These are phyloP conservation scores for Trematosphaeria pertusa DNA, from an alignment of 2,329 filamentous ascomycete species.

Conservation along the genomic window DNA sequence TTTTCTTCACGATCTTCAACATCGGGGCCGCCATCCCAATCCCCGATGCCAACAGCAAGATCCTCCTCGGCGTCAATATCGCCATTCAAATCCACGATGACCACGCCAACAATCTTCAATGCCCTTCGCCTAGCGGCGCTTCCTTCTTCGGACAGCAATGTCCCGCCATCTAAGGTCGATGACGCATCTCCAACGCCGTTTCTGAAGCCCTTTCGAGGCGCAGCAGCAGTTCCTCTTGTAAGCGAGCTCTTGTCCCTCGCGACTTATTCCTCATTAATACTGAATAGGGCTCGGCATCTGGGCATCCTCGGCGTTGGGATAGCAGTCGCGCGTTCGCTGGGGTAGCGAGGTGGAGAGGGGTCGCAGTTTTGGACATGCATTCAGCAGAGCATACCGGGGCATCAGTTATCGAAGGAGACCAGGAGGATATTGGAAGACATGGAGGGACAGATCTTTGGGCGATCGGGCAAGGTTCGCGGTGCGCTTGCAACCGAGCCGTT, in stretches of 20 bases:
- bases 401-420: background rate
- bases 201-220: slow-evolving; percentile 7
- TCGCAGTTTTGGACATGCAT: background rate
- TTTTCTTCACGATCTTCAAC: no score
- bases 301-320: slow-evolving; percentile 6
- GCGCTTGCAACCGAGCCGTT: background rate
- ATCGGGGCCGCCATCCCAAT: no score
- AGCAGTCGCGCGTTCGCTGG: slow-evolving; percentile 3
- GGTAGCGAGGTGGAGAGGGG: background rate
- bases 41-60: no score
- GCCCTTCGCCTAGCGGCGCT: no score
- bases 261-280: slow-evolving; percentile 6
- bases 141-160: no score
- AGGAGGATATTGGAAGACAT: background rate
- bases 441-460: background rate
- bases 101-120: no score
- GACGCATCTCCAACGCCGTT: background rate
- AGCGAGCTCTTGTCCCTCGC: slow-evolving; percentile 6
- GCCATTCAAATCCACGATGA: no score
- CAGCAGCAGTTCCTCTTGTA: background rate
- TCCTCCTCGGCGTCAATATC: no score
- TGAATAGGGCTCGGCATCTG: slow-evolving; percentile 11
- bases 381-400: background rate
- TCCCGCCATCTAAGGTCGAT: no score
- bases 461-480: background rate